These are phyloP conservation scores for Lasiosphaeria miniovina DNA, from an alignment of 495 filamentous ascomycete species.

Conservation along the genomic window DNA sequence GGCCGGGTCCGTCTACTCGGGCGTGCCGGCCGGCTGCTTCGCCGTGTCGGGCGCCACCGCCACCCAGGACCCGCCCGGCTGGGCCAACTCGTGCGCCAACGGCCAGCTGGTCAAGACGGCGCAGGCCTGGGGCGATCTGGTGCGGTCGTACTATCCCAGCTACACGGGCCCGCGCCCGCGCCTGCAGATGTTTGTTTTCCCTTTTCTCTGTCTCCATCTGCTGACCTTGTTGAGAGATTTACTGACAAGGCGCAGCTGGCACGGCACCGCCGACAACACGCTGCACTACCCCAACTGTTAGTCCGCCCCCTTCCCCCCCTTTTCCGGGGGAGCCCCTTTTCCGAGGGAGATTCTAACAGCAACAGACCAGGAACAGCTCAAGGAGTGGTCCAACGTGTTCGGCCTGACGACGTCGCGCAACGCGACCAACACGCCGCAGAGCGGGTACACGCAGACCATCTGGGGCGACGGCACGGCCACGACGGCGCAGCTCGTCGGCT, in stretches of 20 bases:
- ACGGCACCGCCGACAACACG: constrained; percentile 44
- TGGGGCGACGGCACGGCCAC: constrained; percentile 49
- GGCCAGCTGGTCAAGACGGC: constrained; percentile 46
- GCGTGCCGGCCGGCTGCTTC: constrained; percentile 50
- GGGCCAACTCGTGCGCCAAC: constrained; percentile 46
- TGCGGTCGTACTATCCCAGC: constrained; percentile 46
- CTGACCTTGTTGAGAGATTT: constrained; percentile 14
- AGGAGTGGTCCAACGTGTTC: constrained; percentile 38
- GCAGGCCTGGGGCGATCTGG: constrained; percentile 47
- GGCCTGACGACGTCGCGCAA: constrained; percentile 37
- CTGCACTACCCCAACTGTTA: constrained; percentile 42
- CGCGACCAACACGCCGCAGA: constrained; percentile 40
- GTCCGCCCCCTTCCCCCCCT: not conserved
- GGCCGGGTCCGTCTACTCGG: constrained; percentile 49
- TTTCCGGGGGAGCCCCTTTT: not conserved
- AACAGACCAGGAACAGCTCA: constrained; percentile 25
- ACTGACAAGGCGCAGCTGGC: constrained; percentile 29
- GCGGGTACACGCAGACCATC: constrained; percentile 52
- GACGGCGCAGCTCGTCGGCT: constrained; percentile 44
- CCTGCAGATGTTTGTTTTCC: constrained; percentile 45
- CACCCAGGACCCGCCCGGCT: constrained; percentile 45
- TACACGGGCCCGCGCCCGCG: constrained; percentile 47
- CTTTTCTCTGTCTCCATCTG: not conserved
- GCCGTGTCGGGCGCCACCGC: constrained; percentile 39
- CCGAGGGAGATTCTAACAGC: not conserved